Conservation (phyloP, 345 rosid species). For the Gossypium longicalyx region DNA sequence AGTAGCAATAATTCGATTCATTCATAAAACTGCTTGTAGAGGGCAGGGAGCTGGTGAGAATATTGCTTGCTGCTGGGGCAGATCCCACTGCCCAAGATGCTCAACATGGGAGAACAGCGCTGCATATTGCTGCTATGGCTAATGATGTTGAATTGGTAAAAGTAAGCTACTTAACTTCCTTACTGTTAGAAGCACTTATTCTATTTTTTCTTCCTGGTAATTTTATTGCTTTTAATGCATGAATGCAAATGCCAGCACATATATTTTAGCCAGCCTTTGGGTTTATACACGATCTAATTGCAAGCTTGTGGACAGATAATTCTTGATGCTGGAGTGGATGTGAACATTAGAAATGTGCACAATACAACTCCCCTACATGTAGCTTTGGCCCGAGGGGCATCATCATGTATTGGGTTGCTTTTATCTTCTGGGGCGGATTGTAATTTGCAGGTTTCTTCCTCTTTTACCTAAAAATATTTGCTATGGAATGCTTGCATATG, state of each 20-base stretch:
- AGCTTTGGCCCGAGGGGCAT: conserved; percentile 92
- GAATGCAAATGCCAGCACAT: background rate
- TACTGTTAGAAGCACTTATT: background rate
- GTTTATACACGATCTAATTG: conserved; percentile 19
- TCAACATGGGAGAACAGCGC: conserved; percentile 78
- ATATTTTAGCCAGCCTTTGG: background rate
- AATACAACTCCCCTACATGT: conserved; percentile 90
- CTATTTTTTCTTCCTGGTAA: background rate
- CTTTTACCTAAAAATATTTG: background rate
- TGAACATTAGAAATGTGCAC: conserved; percentile 72
- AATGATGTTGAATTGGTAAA: conserved; percentile 84
- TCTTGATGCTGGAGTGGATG: conserved; percentile 94
- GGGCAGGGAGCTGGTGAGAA: conserved; percentile 81
- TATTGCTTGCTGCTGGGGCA: conserved; percentile 90
- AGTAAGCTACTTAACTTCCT: conserved; percentile 39
- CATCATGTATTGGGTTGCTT: conserved; percentile 79
- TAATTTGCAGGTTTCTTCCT: conserved; percentile 68
- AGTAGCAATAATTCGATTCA: background rate
- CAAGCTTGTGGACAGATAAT: conserved; percentile 50
- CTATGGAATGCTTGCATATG: background rate
- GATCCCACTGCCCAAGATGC: conserved; percentile 84
- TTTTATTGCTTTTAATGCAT: background rate
- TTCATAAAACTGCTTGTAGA: conserved; percentile 45
- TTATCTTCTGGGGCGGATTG: conserved; percentile 80
- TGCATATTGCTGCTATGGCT: conserved; percentile 91